Conservation (phyloP, 202 grass and related monocot species). For the Carex arenaria region DNA sequence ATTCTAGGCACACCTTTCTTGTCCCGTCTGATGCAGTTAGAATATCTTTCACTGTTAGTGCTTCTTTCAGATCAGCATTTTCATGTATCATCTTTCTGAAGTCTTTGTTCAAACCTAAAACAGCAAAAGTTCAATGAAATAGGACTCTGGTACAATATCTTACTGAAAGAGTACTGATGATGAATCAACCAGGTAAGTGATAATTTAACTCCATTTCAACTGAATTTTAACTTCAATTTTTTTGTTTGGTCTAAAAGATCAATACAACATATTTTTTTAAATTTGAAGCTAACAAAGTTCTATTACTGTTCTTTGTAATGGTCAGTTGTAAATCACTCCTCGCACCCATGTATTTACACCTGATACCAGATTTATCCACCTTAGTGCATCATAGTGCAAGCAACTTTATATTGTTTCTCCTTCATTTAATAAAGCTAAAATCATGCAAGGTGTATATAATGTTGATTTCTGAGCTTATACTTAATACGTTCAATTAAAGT, state of each 20-base stretch:
- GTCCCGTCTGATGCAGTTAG: conserved; percentile 75
- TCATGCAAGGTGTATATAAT: not conserved
- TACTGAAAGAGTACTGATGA: not conserved
- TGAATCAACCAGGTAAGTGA: not conserved
- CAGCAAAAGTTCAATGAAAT: not conserved
- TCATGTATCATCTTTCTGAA: conserved; percentile 76
- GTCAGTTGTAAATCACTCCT: not conserved
- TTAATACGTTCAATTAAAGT: not conserved
- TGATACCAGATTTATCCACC: not conserved
- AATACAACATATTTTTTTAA: not conserved
- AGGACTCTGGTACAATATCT: not conserved
- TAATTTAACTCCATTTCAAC: not conserved
- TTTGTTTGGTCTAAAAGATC: not conserved
- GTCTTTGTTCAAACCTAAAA: conserved; percentile 86
- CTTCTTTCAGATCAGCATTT: conserved; percentile 62
- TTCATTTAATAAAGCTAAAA: not conserved
- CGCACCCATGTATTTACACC: not conserved
- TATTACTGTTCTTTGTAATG: not conserved
- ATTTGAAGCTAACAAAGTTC: not conserved
- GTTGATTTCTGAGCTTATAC: not conserved
- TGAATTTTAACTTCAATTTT: not conserved
- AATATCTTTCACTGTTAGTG: conserved; percentile 76
- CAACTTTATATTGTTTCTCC: not conserved
- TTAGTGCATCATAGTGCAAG: not conserved
- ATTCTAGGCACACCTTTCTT: conserved; percentile 46